phyloP scores from a whole-genome alignment of 306 rosid species.

The Vigna radiata region DNA sequence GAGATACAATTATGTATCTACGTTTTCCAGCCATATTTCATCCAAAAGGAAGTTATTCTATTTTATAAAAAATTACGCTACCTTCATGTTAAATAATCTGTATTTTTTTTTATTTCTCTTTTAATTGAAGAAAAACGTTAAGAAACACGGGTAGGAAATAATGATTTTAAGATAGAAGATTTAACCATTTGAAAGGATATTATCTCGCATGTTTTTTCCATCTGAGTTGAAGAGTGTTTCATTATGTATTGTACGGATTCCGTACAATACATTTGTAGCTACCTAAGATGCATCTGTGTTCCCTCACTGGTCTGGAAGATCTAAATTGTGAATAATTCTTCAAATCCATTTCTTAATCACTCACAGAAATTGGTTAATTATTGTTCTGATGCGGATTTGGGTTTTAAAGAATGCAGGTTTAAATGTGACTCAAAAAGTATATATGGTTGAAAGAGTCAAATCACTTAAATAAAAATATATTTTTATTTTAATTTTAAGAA shows the following conservation, averaged over 20 bases:
- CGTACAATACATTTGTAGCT: neutral
- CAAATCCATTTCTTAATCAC: neutral
- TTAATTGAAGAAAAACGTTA: neutral
- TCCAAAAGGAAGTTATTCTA: neutral
- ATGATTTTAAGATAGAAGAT: neutral
- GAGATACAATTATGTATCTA: too few species aligned
- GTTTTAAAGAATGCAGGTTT: neutral
- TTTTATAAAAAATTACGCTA: neutral
- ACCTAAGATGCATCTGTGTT: neutral
- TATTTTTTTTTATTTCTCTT: neutral
- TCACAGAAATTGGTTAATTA: neutral
- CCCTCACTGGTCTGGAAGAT: neutral
- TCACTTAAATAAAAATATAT: too few species aligned
- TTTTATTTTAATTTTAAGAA: too few species aligned
- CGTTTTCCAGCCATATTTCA: neutral
- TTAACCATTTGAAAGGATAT: neutral
- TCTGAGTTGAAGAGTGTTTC: constrained; percentile 22
- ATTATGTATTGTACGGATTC: too few species aligned
- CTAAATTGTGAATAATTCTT: neutral
- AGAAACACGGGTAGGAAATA: neutral
- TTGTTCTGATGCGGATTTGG: neutral
- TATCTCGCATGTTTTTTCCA: neutral
- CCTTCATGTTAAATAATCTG: neutral
- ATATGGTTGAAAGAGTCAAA: too few species aligned
- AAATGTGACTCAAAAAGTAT: neutral